Base-by-base conservation (phyloP, 1,284 basidiomycete genomes). In the Vanrija sp. region DNA sequence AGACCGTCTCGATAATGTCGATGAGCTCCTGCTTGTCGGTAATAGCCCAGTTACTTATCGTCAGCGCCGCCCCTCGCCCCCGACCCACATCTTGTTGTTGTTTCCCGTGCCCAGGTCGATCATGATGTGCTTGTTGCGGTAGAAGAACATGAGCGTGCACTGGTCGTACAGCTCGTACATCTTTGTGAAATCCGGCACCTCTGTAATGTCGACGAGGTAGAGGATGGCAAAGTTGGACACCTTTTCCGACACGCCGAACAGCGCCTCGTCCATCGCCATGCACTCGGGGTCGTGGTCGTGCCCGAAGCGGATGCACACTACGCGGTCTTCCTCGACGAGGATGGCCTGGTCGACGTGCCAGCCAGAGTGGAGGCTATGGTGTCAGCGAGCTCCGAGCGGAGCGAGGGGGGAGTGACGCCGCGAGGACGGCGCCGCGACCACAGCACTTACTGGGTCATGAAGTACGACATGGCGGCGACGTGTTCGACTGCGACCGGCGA, bases 121-220 rank as follows among this genome's bases (percentile, higher is more conserved):
- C 95, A 98, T 98, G 78, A 98, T 99, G 71, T 99, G 95, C 75
- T 98, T 96, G 78, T 97, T 97, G 39, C 91, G 84, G 78, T 95
- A 95, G 78, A 95, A 95, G 81, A 95, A 95, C 93, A 97, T 97
- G 67, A 95, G 88, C 2, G 93, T 96, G 73, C 90, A 95, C 2
- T 87, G 84, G 68, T 97, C 93, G 73, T 97, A 97, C 75, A 97
- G 78, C 60, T 77, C 75, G 71, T 77, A 77, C 75, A 77, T 77
- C 65, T 96, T 98, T 78, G 95, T 98, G 77, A 99, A 99, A 72
- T 99, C 95, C 1, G 96, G 96, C 1, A 99, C 96, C 63, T 93
- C 86, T 0, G 92, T 97, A 69, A 96, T 97, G 74, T 99, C 95
- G 24, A 87, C 87, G 14, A 97, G 80, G 71, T 96, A 99, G 62